A percentile compares a stretch with the other conserved stretches of the same genome.
These are phyloP conservation scores for Kokia cookei DNA, from an alignment of 441 rosid species.

Conservation along the genomic window DNA sequence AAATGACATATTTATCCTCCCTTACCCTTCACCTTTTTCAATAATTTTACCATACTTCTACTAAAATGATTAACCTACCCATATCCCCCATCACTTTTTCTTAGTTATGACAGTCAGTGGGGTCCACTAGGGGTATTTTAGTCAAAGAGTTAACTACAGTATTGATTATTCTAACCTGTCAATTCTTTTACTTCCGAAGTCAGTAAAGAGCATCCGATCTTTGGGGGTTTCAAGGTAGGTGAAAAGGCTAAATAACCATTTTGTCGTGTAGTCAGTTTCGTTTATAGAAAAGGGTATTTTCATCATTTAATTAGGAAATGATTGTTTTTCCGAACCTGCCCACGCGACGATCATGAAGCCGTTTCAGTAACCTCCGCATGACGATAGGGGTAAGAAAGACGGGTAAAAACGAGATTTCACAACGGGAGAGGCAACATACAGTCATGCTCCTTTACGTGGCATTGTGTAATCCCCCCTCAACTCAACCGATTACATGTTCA, in stretches of 20 bases:
- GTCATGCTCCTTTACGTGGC: not conserved
- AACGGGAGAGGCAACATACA: no score
- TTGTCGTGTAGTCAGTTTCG: not conserved
- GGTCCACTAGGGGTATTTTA: slow-evolving; percentile 8
- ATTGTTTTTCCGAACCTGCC: not conserved
- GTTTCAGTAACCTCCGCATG: not conserved
- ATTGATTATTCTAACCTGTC: not conserved
- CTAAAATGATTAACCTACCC: not conserved
- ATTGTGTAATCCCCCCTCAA: not conserved
- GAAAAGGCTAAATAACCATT: not conserved
- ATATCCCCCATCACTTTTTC: not conserved
- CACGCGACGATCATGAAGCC: not conserved
- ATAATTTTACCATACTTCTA: not conserved
- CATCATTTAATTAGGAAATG: not conserved
- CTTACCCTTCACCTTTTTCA: not conserved
- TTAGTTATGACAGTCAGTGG: not conserved
- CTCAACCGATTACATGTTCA: not conserved
- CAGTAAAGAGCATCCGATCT: not conserved
- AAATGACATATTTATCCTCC: not conserved
- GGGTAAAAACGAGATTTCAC: not conserved
- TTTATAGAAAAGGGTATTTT: not conserved
- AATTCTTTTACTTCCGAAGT: not conserved
- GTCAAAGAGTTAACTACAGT: slow-evolving; percentile 4
- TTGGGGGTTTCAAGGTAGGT: not conserved
- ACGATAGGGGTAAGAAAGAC: not conserved